phyloP scores from a whole-genome alignment of 192 early-diverging fungal species.

The Cladochytrium replicatum region DNA sequence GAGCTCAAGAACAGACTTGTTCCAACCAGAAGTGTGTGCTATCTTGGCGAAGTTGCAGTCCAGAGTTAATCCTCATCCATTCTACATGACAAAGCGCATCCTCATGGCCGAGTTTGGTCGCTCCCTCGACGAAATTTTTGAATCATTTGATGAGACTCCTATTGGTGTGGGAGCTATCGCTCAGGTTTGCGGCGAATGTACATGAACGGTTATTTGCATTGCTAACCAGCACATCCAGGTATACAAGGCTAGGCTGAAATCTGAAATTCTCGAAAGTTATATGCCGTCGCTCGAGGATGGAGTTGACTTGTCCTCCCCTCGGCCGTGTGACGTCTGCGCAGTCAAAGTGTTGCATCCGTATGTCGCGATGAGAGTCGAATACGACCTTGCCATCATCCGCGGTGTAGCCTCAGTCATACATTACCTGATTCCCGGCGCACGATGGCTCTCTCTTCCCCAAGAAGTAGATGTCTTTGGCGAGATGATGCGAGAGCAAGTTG shows the following conservation, averaged over 20 bases:
- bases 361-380: constrained; percentile 49
- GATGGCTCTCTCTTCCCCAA: constrained; percentile 81
- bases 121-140: constrained; percentile 68
- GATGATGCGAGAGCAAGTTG: constrained; percentile 89
- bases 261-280: too few species aligned
- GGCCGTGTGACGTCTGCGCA: too few species aligned
- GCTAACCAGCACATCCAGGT: too few species aligned
- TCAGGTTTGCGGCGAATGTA: too few species aligned
- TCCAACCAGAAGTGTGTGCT: constrained; percentile 61
- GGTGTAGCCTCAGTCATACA: constrained; percentile 55
- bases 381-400: constrained; percentile 76
- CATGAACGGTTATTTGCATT: too few species aligned
- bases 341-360: constrained; percentile 90
- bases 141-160: constrained; percentile 59
- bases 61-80: constrained; percentile 65
- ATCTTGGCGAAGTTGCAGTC: constrained; percentile 75
- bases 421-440: constrained; percentile 57
- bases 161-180: constrained; percentile 93
- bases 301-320: too few species aligned
- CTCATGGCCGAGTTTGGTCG: constrained; percentile 55
- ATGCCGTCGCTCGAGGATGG: too few species aligned
- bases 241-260: constrained; percentile 46
- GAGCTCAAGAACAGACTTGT: constrained; percentile 83
- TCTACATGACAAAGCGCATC: constrained; percentile 47
- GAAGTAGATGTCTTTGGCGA: constrained; percentile 79